These are phyloP conservation scores for Populus simonii DNA, from an alignment of 345 rosid genomes.

Conservation along the genomic window DNA sequence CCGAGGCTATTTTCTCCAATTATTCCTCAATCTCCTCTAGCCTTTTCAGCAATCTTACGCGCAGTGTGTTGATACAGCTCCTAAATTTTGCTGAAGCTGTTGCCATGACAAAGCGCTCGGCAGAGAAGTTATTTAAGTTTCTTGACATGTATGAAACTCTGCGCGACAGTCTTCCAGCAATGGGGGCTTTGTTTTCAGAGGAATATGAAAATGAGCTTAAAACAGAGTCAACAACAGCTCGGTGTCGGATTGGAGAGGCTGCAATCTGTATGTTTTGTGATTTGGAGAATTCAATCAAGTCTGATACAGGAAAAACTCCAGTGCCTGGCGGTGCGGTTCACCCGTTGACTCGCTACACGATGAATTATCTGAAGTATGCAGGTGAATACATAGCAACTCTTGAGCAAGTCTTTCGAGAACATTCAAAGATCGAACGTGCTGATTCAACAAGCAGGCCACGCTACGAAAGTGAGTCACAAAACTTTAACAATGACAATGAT, in stretches of 20 bases:
- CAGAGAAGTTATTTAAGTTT: conserved; percentile 77
- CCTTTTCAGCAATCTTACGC: conserved; percentile 51
- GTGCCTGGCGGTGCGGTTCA: conserved; percentile 94
- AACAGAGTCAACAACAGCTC: conserved; percentile 47
- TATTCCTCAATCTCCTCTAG: conserved; percentile 29
- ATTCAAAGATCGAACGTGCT: conserved; percentile 64
- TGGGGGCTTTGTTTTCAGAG: conserved; percentile 41
- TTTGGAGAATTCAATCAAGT: conserved; percentile 67
- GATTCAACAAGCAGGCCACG: conserved; percentile 46
- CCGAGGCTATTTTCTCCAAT: conserved; percentile 41
- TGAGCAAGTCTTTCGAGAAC: conserved; percentile 78
- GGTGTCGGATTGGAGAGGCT: conserved; percentile 66
- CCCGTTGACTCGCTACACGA: conserved; percentile 78
- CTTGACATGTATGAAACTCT: conserved; percentile 75
- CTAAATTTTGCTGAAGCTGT: conserved; percentile 75
- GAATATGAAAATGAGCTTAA: conserved; percentile 46
- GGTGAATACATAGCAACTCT: conserved; percentile 74
- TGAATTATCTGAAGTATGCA: conserved; percentile 71
- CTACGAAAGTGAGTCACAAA: conserved; percentile 10
- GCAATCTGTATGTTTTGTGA: conserved; percentile 61
- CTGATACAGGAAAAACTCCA: conserved; percentile 58
- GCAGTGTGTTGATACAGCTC: conserved; percentile 56
- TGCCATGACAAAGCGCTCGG: conserved; percentile 62
- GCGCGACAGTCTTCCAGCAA: conserved; percentile 45
- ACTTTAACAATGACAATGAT: not conserved